A percentile compares a stretch with the other conserved stretches of the same genome.
Evolutionary conservation across 768 basidiomycete species (phyloP).

Genomic region (Termitomyces titanicus): DNA sequence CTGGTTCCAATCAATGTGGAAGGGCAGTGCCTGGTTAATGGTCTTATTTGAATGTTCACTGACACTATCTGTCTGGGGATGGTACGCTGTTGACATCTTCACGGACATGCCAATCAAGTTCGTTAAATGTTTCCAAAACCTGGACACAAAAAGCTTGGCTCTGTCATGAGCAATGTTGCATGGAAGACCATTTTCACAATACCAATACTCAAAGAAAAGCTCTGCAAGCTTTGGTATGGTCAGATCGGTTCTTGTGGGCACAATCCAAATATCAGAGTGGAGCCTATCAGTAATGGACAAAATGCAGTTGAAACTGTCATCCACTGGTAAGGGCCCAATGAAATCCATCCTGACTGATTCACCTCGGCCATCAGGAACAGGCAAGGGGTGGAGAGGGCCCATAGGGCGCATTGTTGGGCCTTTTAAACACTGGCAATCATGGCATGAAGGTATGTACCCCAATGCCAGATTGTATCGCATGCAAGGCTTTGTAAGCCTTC

Average conservation of each 20-base stretch:
- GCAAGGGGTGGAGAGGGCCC: conserved; percentile 22
- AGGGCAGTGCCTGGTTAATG: not conserved
- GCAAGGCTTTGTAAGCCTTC: conserved; percentile 24
- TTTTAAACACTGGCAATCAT: conserved; percentile 25
- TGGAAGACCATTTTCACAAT: not conserved
- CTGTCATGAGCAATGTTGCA: not conserved
- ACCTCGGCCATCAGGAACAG: too few species aligned
- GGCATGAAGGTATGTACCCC: conserved; percentile 6
- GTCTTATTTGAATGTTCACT: not conserved
- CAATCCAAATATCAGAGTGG: not conserved
- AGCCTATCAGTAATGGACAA: not conserved
- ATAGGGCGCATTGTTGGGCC: conserved; percentile 6
- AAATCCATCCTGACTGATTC: not conserved
- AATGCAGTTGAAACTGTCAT: not conserved
- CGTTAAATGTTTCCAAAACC: not conserved
- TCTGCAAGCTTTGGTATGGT: not conserved
- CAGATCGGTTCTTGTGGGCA: not conserved
- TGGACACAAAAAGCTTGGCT: not conserved
- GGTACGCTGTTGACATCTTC: too few species aligned
- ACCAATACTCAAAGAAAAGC: too few species aligned
- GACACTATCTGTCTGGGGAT: not conserved
- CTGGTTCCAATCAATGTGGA: not conserved
- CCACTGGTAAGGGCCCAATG: not conserved
- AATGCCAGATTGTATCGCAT: conserved; percentile 23
- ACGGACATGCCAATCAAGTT: not conserved